Conservation (phyloP, 2,329 filamentous ascomycete genomes). For the Paecilomyces niveus region DNA sequence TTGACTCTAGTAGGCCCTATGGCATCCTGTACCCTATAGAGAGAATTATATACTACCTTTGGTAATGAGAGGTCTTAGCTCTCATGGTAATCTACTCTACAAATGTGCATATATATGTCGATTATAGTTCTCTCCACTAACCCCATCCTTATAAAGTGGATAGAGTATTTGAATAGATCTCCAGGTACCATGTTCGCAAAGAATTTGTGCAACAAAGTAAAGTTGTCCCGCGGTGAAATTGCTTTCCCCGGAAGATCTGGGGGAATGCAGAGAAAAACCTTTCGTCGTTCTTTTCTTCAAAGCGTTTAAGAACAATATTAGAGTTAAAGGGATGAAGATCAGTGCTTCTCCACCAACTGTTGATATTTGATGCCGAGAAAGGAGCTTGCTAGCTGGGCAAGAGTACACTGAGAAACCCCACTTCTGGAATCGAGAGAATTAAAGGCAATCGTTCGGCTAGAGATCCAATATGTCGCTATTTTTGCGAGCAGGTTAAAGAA, state of each 20-base stretch:
- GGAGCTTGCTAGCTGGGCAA: too few species aligned
- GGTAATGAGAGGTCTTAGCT: not conserved
- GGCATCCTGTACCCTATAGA: too few species aligned
- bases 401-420: too few species aligned
- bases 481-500: too few species aligned
- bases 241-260: not conserved
- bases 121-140: not conserved
- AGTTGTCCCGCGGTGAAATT: not conserved
- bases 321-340: too few species aligned
- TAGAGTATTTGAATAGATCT: not conserved
- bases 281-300: not conserved
- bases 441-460: too few species aligned
- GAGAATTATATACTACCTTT: too few species aligned
- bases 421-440: too few species aligned
- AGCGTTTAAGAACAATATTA: not conserved
- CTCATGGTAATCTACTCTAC: not conserved
- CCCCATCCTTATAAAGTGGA: not conserved
- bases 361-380: too few species aligned
- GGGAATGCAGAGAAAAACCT: not conserved
- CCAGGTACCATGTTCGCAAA: not conserved
- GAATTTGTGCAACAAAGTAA: not conserved
- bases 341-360: too few species aligned
- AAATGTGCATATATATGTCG: not conserved
- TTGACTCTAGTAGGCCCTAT: too few species aligned
- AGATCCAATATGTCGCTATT: too few species aligned